Base-by-base conservation (phyloP, 345 rosid species). In the Hypericum perforatum region DNA sequence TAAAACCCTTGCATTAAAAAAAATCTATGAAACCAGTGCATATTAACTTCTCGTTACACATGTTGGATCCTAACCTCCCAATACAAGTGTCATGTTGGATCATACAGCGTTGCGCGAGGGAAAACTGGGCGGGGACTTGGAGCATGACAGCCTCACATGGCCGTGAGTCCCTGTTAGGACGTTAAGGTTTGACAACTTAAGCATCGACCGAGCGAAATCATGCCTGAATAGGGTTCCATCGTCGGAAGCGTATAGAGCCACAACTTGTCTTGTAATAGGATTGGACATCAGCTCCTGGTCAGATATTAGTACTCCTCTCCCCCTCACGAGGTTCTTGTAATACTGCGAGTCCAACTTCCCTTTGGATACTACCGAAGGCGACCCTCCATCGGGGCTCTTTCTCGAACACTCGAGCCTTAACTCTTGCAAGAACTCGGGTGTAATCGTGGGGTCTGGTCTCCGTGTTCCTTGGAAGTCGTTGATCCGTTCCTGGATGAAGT, bases 241-340 rank as follows among this genome's bases (percentile, higher is more conserved):
- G 52, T 59, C 78, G 0, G 70, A 68, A 16, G 75, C 71, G 59
- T 60, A 79, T 16, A 45, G 16, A 49, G 50, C 43, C 16, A 75
- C 76, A 37, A 61, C 12, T 7, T 54, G 57, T 14, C 81, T 77
- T 37, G 84, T 73, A n/a, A 9, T 50, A 58, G 63, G 68, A 41
- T 79, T 63, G 36, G 71, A 72, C 77, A 71, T 76, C 59, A 79
- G 39, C 56, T 79, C 81, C 57, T 79, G 81, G 57, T 79, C 84
- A 16, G 77, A 53, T 54, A 57, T 52, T 5, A 79, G 75, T 5
- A 68, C 59, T 48, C 81, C 84, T 69, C 77, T 79, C 8, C 78
- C 77, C 40, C 41, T 54, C n/a, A n/a, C n/a, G n/a, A n/a, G n/a
- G n/a, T n/a, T n/a, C n/a, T n/a, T n/a, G n/a, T n/a, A n/a, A n/a